These are phyloP conservation scores for Thraustochytrium striatum DNA, from an alignment of 352 stramenopile genomes.

Conservation along the genomic window DNA sequence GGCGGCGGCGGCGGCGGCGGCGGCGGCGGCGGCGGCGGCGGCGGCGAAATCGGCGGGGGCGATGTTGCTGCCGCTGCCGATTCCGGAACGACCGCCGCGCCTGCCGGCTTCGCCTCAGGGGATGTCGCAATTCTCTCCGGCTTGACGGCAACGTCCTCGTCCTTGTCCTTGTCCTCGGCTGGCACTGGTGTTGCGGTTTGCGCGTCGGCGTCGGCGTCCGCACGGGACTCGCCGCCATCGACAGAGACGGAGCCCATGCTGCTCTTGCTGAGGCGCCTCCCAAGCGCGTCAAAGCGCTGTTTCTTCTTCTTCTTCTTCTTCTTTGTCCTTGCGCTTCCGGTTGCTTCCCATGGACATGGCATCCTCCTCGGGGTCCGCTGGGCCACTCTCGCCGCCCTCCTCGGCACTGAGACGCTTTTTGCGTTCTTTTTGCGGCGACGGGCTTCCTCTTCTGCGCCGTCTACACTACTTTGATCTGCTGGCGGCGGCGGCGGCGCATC, in stretches of 20 bases:
- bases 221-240: not conserved
- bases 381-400: not conserved
- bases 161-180: no score
- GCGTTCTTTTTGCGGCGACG: not conserved
- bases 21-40: no score
- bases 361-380: not conserved
- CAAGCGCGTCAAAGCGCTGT: constrained; percentile 6
- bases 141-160: not conserved
- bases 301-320: constrained; percentile 39
- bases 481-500: not conserved
- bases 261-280: not conserved
- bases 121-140: not conserved
- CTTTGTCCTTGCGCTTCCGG: no score
- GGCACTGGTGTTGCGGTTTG: no score
- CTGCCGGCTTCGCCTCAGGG: not conserved
- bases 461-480: not conserved
- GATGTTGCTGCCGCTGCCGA: not conserved
- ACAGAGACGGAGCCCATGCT: constrained; percentile 9
- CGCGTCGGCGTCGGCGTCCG: not conserved
- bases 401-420: not conserved
- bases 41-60: not conserved
- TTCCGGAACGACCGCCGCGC: no score
- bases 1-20: no score
- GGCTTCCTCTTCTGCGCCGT: not conserved
- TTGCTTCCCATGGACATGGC: not conserved